These are phyloP conservation scores for Spiraea crenata DNA, from an alignment of 331 rosid genomes.

Conservation along the genomic window DNA sequence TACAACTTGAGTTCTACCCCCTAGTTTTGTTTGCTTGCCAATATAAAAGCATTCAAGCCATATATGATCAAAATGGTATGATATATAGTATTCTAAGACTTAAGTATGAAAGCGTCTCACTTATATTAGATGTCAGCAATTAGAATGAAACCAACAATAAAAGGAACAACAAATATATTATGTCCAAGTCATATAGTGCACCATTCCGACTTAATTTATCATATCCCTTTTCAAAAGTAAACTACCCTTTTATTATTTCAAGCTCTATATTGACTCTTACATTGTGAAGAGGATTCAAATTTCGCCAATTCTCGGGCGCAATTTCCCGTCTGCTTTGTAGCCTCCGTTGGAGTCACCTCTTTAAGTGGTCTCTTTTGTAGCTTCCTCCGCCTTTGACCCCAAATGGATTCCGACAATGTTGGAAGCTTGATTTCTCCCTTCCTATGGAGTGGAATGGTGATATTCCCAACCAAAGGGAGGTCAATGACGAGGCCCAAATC, in stretches of 20 bases:
- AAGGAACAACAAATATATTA: too few species aligned
- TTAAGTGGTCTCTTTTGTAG: neutral
- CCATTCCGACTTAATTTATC: too few species aligned
- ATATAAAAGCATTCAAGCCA: too few species aligned
- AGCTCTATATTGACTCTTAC: neutral
- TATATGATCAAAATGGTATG: too few species aligned
- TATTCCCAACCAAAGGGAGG: constrained; percentile 63
- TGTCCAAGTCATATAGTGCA: too few species aligned
- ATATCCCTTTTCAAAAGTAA: too few species aligned
- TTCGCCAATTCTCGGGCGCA: neutral
- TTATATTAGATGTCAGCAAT: too few species aligned
- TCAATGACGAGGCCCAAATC: constrained; percentile 56
- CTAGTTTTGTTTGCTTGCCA: too few species aligned
- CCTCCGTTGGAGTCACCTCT: neutral
- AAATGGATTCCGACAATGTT: constrained; percentile 4
- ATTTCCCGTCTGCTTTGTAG: neutral
- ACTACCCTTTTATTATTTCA: neutral
- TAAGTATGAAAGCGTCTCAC: too few species aligned
- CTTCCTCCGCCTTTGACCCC: constrained; percentile 1
- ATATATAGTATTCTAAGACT: too few species aligned
- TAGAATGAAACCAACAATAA: too few species aligned
- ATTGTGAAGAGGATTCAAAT: neutral
- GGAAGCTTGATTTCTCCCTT: constrained; percentile 86
- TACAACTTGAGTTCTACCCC: too few species aligned
- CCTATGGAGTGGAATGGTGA: constrained; percentile 67